Evolutionary conservation across 345 rosid species (phyloP).

Genomic region (Populus alba): DNA sequence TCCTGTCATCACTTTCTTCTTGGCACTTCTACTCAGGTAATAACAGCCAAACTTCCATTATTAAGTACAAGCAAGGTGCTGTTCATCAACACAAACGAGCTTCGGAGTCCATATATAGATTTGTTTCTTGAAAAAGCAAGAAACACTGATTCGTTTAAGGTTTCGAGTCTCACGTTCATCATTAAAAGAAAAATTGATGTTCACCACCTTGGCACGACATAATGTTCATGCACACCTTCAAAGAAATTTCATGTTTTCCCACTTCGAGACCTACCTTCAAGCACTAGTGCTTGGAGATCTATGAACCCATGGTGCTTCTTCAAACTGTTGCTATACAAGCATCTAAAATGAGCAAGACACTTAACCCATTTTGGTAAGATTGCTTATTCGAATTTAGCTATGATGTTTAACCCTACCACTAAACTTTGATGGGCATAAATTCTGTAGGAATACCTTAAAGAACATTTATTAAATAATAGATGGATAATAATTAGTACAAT

Average conservation of each 20-base stretch:
- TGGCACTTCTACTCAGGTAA: slow-evolving; percentile 76
- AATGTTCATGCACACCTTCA: neutral
- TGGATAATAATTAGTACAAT: too few species aligned
- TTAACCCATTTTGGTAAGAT: neutral
- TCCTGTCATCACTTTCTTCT: slow-evolving; percentile 87
- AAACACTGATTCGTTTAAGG: neutral
- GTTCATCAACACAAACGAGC: neutral
- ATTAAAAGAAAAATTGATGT: too few species aligned
- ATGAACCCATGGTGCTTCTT: too few species aligned
- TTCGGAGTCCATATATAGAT: too few species aligned
- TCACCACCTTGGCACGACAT: neutral
- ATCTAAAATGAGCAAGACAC: too few species aligned
- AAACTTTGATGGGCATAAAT: neutral
- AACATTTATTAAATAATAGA: too few species aligned
- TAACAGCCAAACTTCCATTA: neutral
- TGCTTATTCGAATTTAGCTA: neutral
- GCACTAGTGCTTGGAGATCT: too few species aligned
- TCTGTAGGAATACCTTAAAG: neutral
- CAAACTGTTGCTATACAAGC: too few species aligned
- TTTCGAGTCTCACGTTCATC: neutral
- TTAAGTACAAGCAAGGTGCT: too few species aligned
- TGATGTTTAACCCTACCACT: neutral
- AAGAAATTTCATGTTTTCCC: too few species aligned
- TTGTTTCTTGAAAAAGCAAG: neutral
- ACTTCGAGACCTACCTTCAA: neutral